Conservation (phyloP, 352 stramenopile genomes). For the Phytophthora macrochlamydospora region DNA sequence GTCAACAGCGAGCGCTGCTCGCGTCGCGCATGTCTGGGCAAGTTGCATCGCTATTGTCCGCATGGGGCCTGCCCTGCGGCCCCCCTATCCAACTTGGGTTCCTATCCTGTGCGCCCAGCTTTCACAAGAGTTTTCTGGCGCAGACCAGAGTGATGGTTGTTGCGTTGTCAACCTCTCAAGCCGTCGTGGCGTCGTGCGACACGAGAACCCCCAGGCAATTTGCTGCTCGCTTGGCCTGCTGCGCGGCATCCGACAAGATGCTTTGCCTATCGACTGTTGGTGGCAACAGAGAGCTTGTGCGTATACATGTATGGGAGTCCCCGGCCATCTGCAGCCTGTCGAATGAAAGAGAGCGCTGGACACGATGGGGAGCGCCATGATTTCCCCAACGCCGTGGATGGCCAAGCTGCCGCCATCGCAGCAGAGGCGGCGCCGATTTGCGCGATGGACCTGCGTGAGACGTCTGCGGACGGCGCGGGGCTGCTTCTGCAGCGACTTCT, state of each 20-base stretch:
- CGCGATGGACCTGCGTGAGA: background rate
- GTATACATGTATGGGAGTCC: no score
- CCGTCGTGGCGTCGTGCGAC: conserved; percentile 40
- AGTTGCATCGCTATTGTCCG: no score
- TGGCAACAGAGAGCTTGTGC: no score
- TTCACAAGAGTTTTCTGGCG: conserved; percentile 36
- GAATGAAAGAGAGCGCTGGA: background rate
- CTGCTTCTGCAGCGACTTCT: background rate
- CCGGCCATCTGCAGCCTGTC: background rate
- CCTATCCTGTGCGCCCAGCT: conserved; percentile 4
- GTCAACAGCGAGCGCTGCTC: no score
- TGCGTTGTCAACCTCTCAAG: conserved; percentile 33
- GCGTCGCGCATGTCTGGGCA: no score
- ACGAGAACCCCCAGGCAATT: background rate
- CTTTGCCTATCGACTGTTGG: no score
- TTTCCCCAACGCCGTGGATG: background rate
- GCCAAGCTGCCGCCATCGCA: background rate
- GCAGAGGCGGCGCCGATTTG: background rate
- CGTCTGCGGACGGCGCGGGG: background rate
- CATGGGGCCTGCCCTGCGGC: no score
- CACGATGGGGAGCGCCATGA: background rate
- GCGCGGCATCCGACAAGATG: no score
- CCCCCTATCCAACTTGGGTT: no score
- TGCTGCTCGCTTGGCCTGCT: conserved; percentile 8
- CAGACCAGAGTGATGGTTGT: conserved; percentile 45